A percentile compares a stretch with the other conserved stretches of the same genome.
Conservation (phyloP, 2,329 filamentous ascomycete species). For the Xylaria sp. region DNA sequence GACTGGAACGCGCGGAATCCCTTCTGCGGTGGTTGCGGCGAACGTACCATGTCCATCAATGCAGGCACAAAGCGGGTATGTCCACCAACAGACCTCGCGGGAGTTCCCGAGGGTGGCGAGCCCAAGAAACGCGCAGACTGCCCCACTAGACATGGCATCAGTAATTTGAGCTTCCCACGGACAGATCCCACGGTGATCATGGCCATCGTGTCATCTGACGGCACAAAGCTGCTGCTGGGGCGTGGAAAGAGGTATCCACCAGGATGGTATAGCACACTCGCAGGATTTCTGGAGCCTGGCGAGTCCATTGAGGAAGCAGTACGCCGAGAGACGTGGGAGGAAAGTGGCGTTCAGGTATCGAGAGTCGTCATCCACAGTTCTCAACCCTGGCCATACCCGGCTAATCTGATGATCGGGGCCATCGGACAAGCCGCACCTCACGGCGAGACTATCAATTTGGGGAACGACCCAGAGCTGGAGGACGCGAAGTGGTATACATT, state of each 20-base stretch:
- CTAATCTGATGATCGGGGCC: slow-evolving; percentile 86
- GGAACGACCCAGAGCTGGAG: slow-evolving; percentile 91
- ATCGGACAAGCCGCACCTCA: slow-evolving; percentile 84
- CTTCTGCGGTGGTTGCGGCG: slow-evolving; percentile 90
- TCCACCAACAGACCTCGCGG: slow-evolving; percentile 73
- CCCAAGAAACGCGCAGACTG: slow-evolving; percentile 74
- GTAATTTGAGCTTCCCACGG: slow-evolving; percentile 90
- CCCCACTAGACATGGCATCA: slow-evolving; percentile 83
- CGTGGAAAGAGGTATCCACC: slow-evolving; percentile 85
- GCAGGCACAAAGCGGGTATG: slow-evolving; percentile 85
- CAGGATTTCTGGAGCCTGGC: slow-evolving; percentile 86
- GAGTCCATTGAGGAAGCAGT: slow-evolving; percentile 89
- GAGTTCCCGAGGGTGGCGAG: slow-evolving; percentile 53
- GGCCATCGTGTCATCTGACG: slow-evolving; percentile 85
- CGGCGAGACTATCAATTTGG: slow-evolving; percentile 83
- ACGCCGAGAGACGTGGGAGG: slow-evolving; percentile 86
- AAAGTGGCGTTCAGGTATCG: slow-evolving; percentile 80
- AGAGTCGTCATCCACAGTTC: slow-evolving; percentile 84
- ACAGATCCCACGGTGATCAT: slow-evolving; percentile 97
- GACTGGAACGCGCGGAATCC: slow-evolving; percentile 96
- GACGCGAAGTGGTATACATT: slow-evolving; percentile 88
- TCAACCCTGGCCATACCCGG: slow-evolving; percentile 89
- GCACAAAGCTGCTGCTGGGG: slow-evolving; percentile 82
- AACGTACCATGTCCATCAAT: slow-evolving; percentile 81
- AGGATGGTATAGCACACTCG: slow-evolving; percentile 88